Evolutionary conservation across 306 rosid species (phyloP), one percentile per base, ranked within the genome.

Genomic region (Acacia crassicarpa): DNA sequence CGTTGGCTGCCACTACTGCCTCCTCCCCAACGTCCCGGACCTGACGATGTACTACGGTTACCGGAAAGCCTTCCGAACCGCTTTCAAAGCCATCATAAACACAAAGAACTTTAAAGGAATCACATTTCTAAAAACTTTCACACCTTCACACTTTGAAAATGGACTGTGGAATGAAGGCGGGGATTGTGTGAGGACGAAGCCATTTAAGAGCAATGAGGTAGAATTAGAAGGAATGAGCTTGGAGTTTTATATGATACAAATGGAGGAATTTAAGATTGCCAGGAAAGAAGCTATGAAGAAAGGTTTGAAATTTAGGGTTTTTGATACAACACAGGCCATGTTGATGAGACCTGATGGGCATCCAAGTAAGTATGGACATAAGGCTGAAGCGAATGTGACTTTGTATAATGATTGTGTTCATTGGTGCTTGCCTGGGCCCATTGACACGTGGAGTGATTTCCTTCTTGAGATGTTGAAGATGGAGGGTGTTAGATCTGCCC

Each of bases 151-250:
- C 84, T 95, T 93, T 78, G 99, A 95, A 76, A 85, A 85, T 82
- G 99, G 99, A 70, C 0, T 77, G 23, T 95, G 99, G 99, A 90
- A 93, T 58, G 1, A 84, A 59, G 99, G 99, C 17, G 99, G 99
- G 45, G 79, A 91, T 13, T 95, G 99, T 85, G 59, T 86, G 79
- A 91, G 98, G 56, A 92, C 76, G 1, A 86, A 38, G 83, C 99
- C 99, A 65, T 91, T 88, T 76, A 86, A 63, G 87, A 93, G 93
- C 80, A 90, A 33, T 20, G 92, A 92, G 78, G 72, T 85, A 0
- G 56, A n/a, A 0, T 43, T 95, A 66, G 93, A 89, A 14, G 96
- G 90, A 3, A 17, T 14, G 2, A 74, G 35, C 67, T 85, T 89
- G 87, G 97, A 92, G 85, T 45, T 92, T 1, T 91, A 95, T 45